Base-by-base conservation (phyloP, 192 early-diverging fungal species). In the Backusella tuberculispora region DNA sequence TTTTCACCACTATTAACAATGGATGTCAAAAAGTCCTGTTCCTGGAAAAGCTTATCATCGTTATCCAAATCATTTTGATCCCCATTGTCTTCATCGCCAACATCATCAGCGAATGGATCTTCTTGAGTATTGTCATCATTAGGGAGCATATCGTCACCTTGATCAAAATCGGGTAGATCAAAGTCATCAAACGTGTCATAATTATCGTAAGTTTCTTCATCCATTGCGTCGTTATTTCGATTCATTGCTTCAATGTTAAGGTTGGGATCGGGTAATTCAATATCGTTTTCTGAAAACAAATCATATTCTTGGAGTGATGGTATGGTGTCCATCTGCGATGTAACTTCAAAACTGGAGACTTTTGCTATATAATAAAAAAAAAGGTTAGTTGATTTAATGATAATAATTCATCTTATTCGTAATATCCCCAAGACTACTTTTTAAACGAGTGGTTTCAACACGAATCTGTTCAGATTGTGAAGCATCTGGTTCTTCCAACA, bases 301-400 rank as follows among this genome's bases (percentile, higher is more conserved):
- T 90, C 83, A 79, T 94, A 94, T 40, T 76, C 77, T 24, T 86
- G 86, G 46, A 95, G 83, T 15, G 90, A 85, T 3, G 92, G 92
- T 69, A 94, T 94, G 38, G 94, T 83, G 41, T 88, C 10, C 6
- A 63, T 8, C 26, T 65, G 46, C 1, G 44, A 34, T 8, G 72
- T 26, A 4, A 46, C 29, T 14, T 77, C 76, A 2, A 68, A 50
- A 4, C 40, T 10, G 12, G 76, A 71, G 19, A 77, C 24, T 73
- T 69, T 75, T 19, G 64, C 78, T 74, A 56, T 38, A 34, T 60
- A 3, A 26, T 34, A 45, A 47, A 42, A 12, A 64, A 48, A 40
- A 45, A 15, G 8, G 21, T 45, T 37, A n/a, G 15, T 29, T 63
- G 34, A 50, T 8, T 0, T 19, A 7, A 17, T 50, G 6, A n/a